Percentiles rank a stretch among this genome's conserved stretches.
Conservation (phyloP, 768 basidiomycete genomes). For the Rhodotorula taiwanensis region DNA sequence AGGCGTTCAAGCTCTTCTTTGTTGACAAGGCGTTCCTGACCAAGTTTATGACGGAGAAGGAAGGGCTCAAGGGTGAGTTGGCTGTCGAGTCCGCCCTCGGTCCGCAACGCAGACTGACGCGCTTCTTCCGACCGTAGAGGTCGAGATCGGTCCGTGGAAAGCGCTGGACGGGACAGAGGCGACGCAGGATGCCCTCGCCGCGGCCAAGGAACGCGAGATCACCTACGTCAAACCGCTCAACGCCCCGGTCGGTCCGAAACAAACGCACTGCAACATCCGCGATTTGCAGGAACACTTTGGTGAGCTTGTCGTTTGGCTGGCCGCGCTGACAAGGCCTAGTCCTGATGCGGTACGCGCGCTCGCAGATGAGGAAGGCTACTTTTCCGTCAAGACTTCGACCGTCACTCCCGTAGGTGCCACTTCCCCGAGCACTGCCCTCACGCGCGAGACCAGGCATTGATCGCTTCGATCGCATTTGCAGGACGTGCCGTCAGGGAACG, state of each 20-base stretch:
- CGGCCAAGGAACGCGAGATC: slow-evolving; percentile 75
- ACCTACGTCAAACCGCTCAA: slow-evolving; percentile 89
- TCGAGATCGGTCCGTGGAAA: slow-evolving; percentile 88
- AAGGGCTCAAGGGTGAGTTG: slow-evolving; percentile 54
- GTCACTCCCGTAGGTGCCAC: slow-evolving; percentile 49
- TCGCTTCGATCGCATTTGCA: neutral
- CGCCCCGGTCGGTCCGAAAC: slow-evolving; percentile 67
- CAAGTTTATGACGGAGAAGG: slow-evolving; percentile 75
- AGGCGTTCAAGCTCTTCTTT: slow-evolving; percentile 88
- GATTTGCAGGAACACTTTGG: slow-evolving; percentile 65
- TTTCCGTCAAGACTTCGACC: slow-evolving; percentile 77
- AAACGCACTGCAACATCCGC: slow-evolving; percentile 85
- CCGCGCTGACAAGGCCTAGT: too few relatives aligned
- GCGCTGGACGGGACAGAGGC: slow-evolving; percentile 47
- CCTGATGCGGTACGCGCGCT: too few relatives aligned
- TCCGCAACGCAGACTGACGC: neutral
- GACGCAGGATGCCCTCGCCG: slow-evolving; percentile 53
- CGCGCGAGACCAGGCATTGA: too few relatives aligned
- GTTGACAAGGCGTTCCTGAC: slow-evolving; percentile 80
- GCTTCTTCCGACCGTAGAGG: slow-evolving; percentile 52
- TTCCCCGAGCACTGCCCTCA: neutral
- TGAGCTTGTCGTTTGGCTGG: too few relatives aligned
- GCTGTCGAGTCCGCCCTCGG: too few relatives aligned
- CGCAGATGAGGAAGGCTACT: slow-evolving; percentile 67
- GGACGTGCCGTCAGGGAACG: slow-evolving; percentile 86